phyloP scores from a whole-genome alignment of 73 alveolate species.

The Uronychia setigera region DNA sequence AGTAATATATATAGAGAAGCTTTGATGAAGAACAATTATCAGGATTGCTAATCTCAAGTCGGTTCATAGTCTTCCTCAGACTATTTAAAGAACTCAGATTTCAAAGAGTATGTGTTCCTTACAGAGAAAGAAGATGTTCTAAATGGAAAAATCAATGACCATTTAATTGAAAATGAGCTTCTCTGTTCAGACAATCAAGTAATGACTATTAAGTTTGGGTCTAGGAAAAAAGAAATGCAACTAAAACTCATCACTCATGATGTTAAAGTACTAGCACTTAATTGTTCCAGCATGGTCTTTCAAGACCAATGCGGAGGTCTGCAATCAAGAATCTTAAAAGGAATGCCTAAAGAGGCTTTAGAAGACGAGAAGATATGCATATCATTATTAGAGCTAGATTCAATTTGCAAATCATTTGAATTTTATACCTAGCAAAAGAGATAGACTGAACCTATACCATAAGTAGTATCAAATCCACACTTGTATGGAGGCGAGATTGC shows the following conservation, averaged over 20 bases:
- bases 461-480: neutral
- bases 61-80: neutral
- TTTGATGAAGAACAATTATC: constrained; percentile 29
- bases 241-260: constrained; percentile 10
- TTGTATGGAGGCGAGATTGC: too few species aligned
- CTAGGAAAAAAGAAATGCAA: constrained; percentile 26
- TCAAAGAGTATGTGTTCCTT: neutral
- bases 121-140: constrained; percentile 20
- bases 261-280: constrained; percentile 6
- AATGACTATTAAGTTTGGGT: constrained; percentile 21
- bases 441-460: neutral
- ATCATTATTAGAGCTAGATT: neutral
- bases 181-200: constrained; percentile 32
- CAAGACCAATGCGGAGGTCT: neutral
- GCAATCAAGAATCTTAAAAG: neutral
- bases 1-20: constrained; percentile 45
- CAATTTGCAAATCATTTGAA: neutral
- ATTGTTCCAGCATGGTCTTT: neutral
- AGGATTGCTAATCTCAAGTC: neutral
- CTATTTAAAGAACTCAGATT: neutral
- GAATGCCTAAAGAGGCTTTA: neutral
- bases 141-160: constrained; percentile 26
- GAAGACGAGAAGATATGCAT: neutral
- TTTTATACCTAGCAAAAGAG: neutral
- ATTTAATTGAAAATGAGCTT: constrained; percentile 39